phyloP scores from a whole-genome alignment of 208 protist genomes.

The Crithidia expoeki region DNA sequence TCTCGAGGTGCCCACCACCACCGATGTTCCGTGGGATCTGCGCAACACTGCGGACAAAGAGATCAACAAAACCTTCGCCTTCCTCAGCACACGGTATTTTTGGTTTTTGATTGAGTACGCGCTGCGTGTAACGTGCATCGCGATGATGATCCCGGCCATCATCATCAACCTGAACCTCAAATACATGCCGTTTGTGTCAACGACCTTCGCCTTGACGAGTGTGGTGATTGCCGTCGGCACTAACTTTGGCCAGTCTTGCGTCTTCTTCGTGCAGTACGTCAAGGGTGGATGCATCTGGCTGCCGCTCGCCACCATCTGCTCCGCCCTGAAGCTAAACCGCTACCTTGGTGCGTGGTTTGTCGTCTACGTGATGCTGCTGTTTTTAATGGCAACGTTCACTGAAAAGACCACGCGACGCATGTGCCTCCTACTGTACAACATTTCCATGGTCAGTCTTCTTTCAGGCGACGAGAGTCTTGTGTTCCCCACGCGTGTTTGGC shows the following conservation, averaged over 20 bases:
- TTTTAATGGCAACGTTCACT: slow-evolving; percentile 64
- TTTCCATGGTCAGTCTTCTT: slow-evolving; percentile 57
- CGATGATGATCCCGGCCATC: slow-evolving; percentile 62
- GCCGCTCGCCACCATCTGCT: slow-evolving; percentile 57
- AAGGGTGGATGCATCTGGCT: slow-evolving; percentile 71
- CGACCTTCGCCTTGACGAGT: slow-evolving; percentile 51
- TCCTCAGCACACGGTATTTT: slow-evolving; percentile 64
- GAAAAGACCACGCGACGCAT: slow-evolving; percentile 57
- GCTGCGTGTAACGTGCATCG: slow-evolving; percentile 64
- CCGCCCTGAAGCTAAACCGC: slow-evolving; percentile 46
- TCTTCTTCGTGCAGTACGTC: slow-evolving; percentile 61
- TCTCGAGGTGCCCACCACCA: slow-evolving; percentile 30
- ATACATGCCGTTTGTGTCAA: slow-evolving; percentile 48
- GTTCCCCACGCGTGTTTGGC: slow-evolving; percentile 49
- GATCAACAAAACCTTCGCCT: slow-evolving; percentile 44
- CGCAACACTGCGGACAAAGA: slow-evolving; percentile 36
- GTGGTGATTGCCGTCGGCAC: slow-evolving; percentile 63
- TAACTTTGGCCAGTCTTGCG: slow-evolving; percentile 51
- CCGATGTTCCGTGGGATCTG: slow-evolving; percentile 64
- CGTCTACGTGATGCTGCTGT: slow-evolving; percentile 70
- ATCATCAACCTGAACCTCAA: slow-evolving; percentile 46
- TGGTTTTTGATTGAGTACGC: slow-evolving; percentile 76
- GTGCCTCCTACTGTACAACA: slow-evolving; percentile 71
- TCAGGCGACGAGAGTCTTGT: slow-evolving; percentile 35
- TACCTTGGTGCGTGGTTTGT: slow-evolving; percentile 55